Evolutionary conservation across 2,329 filamentous ascomycete species (phyloP), one percentile per base, ranked within the genome.

Genomic region (Xylaria arbuscula): DNA sequence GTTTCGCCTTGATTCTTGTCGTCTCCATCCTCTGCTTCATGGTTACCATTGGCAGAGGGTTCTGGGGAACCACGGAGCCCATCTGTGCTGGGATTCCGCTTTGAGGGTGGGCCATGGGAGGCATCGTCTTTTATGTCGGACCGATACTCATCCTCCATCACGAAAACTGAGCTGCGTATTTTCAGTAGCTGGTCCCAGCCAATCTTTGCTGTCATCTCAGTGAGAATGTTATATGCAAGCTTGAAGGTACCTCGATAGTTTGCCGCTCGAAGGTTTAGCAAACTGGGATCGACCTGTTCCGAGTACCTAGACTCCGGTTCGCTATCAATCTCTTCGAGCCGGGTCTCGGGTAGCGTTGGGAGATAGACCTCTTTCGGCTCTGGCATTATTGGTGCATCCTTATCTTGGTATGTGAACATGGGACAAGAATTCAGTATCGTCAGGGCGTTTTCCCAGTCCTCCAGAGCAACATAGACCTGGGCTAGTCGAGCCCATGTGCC

Each of bases 341-440:
- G 89, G 19, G 93, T 97, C 80, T 98, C 96, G 0, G 92, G 87
- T 61, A 98, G 86, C 17, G 95, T 92, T 0, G 96, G 96, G 15
- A 99, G 87, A 73, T 92, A 89, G 50, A 98, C 92, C 64, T 94
- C 92, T 75, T 92, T 91, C 0, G 96, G 94, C 77, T 97, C 94
- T 1, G 96, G 96, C 92, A 98, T 95, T 68, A 96, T 83, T 3
- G 96, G 96, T 6, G 94, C 92, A 79, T 99, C 96, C 80, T 98
- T 98, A 81, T 99, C 96, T 81, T 98, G 96, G 80, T 99, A 98
- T 7, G 96, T 99, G 80, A 99, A 99, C 96, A 99, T 99, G 9
- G 96, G 96, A 80, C 96, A 99, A 19, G 96, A 99, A 82, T 99
- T 99, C 61, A 99, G 86, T 3, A 96, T 98, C 5, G 97, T 90